These are phyloP conservation scores for Leptographium procerum DNA, from an alignment of 2,329 filamentous ascomycete species.

Conservation along the genomic window DNA sequence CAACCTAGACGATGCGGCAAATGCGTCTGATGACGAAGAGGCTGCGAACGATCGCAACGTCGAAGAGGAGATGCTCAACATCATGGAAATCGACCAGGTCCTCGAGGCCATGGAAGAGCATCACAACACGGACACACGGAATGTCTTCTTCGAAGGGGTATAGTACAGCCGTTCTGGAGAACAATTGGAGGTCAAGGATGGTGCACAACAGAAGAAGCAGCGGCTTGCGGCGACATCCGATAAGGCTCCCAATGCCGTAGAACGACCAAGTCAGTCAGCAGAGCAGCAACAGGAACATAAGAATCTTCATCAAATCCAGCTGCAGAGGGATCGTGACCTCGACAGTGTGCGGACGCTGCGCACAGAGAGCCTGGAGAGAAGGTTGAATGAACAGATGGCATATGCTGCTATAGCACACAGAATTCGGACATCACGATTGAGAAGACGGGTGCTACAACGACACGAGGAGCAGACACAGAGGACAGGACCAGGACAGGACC, in stretches of 20 bases:
- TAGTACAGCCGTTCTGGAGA: slow-evolving; percentile 5
- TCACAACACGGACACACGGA: slow-evolving; percentile 26
- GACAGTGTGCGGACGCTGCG: neutral
- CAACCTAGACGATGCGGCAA: slow-evolving; percentile 40
- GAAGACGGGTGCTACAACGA: neutral
- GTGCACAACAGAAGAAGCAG: neutral
- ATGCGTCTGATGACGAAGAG: slow-evolving; percentile 36
- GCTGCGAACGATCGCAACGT: slow-evolving; percentile 37
- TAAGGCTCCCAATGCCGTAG: neutral
- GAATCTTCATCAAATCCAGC: neutral
- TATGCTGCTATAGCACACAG: neutral
- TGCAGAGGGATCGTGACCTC: neutral
- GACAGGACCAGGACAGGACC: too few relatives aligned
- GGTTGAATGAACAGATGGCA: neutral
- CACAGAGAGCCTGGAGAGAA: neutral
- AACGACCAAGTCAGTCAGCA: neutral
- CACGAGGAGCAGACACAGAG: neutral
- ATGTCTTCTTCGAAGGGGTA: slow-evolving; percentile 15
- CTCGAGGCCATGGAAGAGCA: slow-evolving; percentile 43
- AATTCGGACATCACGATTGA: neutral
- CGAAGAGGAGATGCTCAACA: slow-evolving; percentile 51
- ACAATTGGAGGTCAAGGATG: neutral
- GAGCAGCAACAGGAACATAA: neutral
- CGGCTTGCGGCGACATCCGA: too few relatives aligned
- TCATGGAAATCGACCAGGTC: slow-evolving; percentile 53